Percentiles rank a stretch among this genome's conserved stretches.
Conservation (phyloP, 202 grass and related monocot species). For the Digitaria exilis region DNA sequence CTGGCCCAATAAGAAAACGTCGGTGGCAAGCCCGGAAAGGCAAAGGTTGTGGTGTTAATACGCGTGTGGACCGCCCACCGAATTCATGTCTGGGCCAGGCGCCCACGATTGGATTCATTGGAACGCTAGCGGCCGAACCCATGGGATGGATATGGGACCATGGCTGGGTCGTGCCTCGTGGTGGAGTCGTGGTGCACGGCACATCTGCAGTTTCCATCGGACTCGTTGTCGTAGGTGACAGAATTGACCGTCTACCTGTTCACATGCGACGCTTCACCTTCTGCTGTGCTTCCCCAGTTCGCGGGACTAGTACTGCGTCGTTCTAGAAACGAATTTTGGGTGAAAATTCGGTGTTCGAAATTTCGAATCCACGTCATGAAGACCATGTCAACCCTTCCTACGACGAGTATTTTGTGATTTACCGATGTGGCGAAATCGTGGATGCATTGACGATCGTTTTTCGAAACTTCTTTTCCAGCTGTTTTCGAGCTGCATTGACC, state of each 20-base stretch:
- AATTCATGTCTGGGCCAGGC: not conserved
- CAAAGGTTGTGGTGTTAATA: not conserved
- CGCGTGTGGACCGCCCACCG: not conserved
- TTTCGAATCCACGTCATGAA: not conserved
- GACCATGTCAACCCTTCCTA: not conserved
- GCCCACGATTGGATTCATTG: not conserved
- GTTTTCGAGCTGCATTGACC: slow-evolving; percentile 15
- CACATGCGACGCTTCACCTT: slow-evolving; percentile 35
- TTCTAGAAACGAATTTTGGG: slow-evolving; percentile 19
- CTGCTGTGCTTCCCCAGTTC: not conserved
- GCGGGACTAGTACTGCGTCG: not conserved
- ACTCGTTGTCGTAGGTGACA: slow-evolving; percentile 29
- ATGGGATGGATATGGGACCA: too few species aligned
- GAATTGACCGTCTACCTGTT: slow-evolving; percentile 54
- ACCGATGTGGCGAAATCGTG: not conserved
- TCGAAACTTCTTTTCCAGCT: not conserved
- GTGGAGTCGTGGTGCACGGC: slow-evolving; percentile 4
- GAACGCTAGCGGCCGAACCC: not conserved
- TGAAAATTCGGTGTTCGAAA: not conserved
- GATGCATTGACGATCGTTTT: not conserved
- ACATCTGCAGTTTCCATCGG: not conserved
- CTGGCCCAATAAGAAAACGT: not conserved
- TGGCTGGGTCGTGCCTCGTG: slow-evolving; percentile 1
- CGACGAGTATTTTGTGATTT: not conserved
- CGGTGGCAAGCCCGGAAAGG: not conserved